phyloP scores from a whole-genome alignment of 2,329 filamentous ascomycete species.

The Scedosporium minutisporum region DNA sequence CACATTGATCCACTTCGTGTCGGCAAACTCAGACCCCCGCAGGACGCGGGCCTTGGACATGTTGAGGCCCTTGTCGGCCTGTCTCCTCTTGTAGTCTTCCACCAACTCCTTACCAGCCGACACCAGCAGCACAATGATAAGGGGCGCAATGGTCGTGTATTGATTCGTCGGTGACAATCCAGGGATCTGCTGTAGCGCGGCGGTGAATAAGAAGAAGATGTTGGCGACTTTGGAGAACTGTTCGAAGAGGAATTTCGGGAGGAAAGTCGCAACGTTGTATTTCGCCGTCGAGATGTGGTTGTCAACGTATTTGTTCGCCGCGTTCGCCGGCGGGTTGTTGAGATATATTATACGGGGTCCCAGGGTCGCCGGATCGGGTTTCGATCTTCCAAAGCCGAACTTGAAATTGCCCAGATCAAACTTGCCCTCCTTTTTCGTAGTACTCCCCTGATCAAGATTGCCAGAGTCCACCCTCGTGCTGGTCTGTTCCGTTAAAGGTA shows the following conservation, averaged over 20 bases:
- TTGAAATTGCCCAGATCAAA: conserved; percentile 73
- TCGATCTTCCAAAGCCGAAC: conserved; percentile 79
- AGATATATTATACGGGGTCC: conserved; percentile 89
- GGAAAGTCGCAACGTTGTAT: conserved; percentile 86
- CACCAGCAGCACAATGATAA: conserved; percentile 82
- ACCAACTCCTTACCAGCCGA: conserved; percentile 91
- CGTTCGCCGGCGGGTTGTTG: conserved; percentile 92
- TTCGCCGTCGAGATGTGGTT: conserved; percentile 98
- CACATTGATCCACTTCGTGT: conserved; percentile 90
- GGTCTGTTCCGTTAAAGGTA: conserved; percentile 75
- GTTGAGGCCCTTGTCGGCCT: conserved; percentile 79
- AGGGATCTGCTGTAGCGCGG: conserved; percentile 87
- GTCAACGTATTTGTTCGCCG: conserved; percentile 80
- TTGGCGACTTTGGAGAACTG: conserved; percentile 99
- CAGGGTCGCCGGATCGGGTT: conserved; percentile 80
- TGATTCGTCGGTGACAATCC: conserved; percentile 88
- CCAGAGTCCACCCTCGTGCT: conserved; percentile 32
- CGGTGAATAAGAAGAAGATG: conserved; percentile 97
- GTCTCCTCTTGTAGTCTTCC: conserved; percentile 84
- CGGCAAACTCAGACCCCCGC: conserved; percentile 72
- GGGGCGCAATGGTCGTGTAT: conserved; percentile 94
- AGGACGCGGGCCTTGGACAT: conserved; percentile 76
- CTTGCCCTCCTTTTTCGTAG: conserved; percentile 39
- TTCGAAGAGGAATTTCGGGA: conserved; percentile 95
- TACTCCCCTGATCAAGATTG: conserved; percentile 23